phyloP scores from a whole-genome alignment of 2,329 filamentous ascomycete species.

The Tolypocladium tundrense region DNA sequence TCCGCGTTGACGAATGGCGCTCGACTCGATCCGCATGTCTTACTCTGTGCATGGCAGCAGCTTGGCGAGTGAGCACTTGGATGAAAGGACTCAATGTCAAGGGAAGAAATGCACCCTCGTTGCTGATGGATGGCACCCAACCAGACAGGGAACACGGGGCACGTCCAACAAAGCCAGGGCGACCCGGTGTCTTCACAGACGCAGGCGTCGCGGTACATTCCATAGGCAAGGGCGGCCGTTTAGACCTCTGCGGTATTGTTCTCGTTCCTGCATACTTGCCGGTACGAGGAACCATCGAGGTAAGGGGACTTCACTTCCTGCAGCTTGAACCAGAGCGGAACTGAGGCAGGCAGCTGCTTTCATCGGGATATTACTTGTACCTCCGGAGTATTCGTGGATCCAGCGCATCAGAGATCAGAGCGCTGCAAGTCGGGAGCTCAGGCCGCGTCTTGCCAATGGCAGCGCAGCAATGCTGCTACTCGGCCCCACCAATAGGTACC shows the following conservation, averaged over 20 bases:
- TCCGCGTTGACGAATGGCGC: background rate
- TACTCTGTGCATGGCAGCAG: background rate
- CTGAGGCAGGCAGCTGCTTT: background rate
- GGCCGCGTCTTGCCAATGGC: background rate
- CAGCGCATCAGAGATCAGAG: background rate
- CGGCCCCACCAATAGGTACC: background rate
- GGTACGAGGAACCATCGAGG: background rate
- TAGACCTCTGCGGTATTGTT: background rate
- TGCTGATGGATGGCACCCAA: background rate
- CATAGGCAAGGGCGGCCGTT: background rate
- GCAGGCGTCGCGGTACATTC: background rate
- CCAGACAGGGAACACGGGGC: background rate
- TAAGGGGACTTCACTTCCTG: background rate
- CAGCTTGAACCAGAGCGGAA: too few relatives aligned
- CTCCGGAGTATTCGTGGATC: background rate
- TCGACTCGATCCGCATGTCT: background rate
- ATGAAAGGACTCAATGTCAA: background rate
- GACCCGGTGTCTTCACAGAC: background rate
- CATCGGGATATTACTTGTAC: background rate
- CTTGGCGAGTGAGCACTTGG: background rate
- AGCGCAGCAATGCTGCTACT: background rate
- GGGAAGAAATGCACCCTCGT: background rate
- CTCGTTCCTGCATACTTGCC: background rate
- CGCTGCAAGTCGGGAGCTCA: background rate
- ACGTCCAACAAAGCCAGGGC: background rate